Evolutionary conservation across 164 flowering plant genomes (phyloP).

Genomic region (Magnolia sinica): DNA sequence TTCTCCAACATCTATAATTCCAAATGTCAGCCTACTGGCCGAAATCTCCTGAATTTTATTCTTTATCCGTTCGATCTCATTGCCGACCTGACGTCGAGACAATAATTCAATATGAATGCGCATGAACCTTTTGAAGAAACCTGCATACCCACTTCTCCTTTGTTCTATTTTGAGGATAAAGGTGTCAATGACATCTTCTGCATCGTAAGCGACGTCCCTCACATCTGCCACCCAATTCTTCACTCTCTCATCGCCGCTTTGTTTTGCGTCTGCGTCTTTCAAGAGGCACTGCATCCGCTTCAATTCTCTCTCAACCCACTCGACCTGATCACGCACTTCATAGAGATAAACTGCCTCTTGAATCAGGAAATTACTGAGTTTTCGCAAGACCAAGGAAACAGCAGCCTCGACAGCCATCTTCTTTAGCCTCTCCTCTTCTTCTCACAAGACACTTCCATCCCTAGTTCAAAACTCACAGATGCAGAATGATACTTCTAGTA

Average conservation of each 20-base stretch:
- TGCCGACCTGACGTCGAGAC: background rate
- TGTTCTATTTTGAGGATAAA: background rate
- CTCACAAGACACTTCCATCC: background rate
- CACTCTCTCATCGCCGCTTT: background rate
- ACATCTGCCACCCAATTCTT: background rate
- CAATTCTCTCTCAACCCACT: background rate
- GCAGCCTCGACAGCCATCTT: background rate
- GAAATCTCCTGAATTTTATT: background rate
- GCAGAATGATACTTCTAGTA: no score
- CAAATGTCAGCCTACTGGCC: background rate
- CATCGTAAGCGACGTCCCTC: background rate
- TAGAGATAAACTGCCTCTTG: background rate
- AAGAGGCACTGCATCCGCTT: background rate
- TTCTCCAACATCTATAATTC: background rate
- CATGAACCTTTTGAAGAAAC: background rate
- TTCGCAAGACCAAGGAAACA: background rate
- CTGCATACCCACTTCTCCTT: background rate
- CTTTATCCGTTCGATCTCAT: background rate
- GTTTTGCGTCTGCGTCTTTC: background rate
- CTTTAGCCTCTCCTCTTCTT: background rate
- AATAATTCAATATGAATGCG: background rate
- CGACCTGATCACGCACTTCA: background rate
- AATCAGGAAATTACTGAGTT: background rate
- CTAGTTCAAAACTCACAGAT: no score
- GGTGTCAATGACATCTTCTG: background rate